Conservation (phyloP, 2,329 filamentous ascomycete species). For the Pestalotiopsis sp. region DNA sequence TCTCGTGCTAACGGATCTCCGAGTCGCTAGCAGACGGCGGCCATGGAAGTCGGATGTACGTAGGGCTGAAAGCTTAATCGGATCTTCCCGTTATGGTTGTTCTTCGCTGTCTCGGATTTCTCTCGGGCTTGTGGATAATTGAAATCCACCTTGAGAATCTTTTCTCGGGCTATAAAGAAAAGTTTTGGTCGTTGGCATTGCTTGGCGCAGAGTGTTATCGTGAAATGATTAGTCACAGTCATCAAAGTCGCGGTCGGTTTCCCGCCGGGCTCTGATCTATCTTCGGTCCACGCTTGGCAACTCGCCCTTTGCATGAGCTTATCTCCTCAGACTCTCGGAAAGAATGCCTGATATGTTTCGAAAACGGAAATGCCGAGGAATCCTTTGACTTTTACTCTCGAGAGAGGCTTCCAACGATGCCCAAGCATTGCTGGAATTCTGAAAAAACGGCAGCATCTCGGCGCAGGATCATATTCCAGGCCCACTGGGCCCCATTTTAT, state of each 20-base stretch:
- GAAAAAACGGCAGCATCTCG: conserved; percentile 4
- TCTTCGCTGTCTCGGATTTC: background rate
- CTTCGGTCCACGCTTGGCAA: background rate
- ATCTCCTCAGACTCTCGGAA: background rate
- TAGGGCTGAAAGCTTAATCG: background rate
- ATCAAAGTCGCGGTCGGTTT: background rate
- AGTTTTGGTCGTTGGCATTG: background rate
- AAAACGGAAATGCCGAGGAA: background rate
- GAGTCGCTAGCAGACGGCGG: background rate
- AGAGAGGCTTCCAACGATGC: background rate
- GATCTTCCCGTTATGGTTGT: background rate
- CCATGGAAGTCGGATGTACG: background rate
- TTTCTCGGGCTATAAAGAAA: background rate
- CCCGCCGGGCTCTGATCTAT: background rate
- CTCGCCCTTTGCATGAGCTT: background rate
- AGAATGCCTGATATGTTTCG: background rate
- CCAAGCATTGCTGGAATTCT: background rate
- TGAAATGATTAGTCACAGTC: background rate
- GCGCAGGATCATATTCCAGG: background rate
- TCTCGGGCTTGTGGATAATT: background rate
- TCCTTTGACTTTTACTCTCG: background rate
- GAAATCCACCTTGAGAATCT: background rate
- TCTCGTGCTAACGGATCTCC: background rate
- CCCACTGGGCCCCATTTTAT: background rate
- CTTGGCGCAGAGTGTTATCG: background rate